phyloP scores from a whole-genome alignment of 176 grass and related monocot genomes.

The Aegilops sharonensis region DNA sequence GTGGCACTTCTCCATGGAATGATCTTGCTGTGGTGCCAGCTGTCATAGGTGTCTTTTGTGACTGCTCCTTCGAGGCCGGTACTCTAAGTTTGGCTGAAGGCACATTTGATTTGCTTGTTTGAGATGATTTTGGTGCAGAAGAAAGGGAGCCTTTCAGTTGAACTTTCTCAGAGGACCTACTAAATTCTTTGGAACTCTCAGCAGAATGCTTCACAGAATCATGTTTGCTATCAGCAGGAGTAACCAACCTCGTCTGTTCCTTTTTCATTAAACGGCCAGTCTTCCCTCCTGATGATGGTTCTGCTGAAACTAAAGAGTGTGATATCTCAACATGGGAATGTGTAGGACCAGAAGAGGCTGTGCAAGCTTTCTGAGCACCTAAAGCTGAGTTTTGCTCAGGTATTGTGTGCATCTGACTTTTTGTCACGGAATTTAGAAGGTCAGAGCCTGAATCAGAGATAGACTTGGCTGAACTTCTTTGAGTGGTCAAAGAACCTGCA shows the following conservation, averaged over 20 bases:
- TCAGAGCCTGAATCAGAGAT: slow-evolving; percentile 33
- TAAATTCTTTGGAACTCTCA: slow-evolving; percentile 46
- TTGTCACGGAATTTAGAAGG: slow-evolving; percentile 35
- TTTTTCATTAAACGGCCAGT: slow-evolving; percentile 37
- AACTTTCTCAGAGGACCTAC: slow-evolving; percentile 57
- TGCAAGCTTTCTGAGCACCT: slow-evolving; percentile 47
- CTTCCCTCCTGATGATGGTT: slow-evolving; percentile 40
- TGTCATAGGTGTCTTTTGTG: slow-evolving; percentile 41
- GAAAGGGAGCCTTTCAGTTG: slow-evolving; percentile 46
- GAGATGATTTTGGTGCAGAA: slow-evolving; percentile 61
- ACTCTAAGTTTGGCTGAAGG: slow-evolving; percentile 54
- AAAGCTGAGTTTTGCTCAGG: slow-evolving; percentile 39
- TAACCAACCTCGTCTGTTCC: slow-evolving; percentile 30
- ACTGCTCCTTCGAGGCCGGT: slow-evolving; percentile 56
- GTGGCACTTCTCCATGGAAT: slow-evolving; percentile 47
- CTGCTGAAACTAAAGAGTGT: slow-evolving; percentile 19
- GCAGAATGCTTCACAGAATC: slow-evolving; percentile 36
- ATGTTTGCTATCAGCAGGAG: slow-evolving; percentile 37
- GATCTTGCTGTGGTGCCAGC: slow-evolving; percentile 26
- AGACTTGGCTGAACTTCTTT: slow-evolving; percentile 39
- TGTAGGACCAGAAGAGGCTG: slow-evolving; percentile 48
- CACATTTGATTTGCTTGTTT: slow-evolving; percentile 48
- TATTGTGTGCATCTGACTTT: slow-evolving; percentile 35
- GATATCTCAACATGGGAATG: slow-evolving; percentile 42
- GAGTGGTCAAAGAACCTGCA: slow-evolving; percentile 17